Base-by-base conservation (phyloP, 1,284 basidiomycete genomes). In the Termitomyces sp. region DNA sequence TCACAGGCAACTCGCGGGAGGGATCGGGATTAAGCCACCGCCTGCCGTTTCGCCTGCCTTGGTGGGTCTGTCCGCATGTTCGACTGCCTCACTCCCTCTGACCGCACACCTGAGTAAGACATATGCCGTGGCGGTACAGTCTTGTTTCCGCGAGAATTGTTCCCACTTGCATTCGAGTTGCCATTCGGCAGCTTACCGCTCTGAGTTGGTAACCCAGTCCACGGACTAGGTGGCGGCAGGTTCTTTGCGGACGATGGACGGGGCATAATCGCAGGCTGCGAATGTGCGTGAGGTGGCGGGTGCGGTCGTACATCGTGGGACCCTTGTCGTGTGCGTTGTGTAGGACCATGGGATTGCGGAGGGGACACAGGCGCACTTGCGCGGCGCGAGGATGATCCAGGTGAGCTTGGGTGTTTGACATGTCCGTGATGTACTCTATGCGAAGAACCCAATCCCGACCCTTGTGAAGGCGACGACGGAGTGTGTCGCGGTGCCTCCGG, bases 161-260 rank as follows among this genome's bases (percentile, higher is more conserved):
- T 48, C 21, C 46, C 44, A 35, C 30, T 11, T 16, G 19, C 40
- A 16, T 45, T 53, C 33, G 41, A 53, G 42, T 53, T 53, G 35
- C 35, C 52, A 18, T 53, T 61, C 3, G 67, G 65, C 6, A 64
- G 40, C 16, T 49, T 54, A 9, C 68, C 69, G 28, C 31, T 60
- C 46, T 67, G 64, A 16, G 66, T 64, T 10, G 72, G 72, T 21
- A 72, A 56, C 13, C 70, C 68, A 1, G 70, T 70, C 73, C 73
- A 74, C 1, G 72, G 69, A 49, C 61, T 72, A 0, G 66, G 65
- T 1, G 37, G 56, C 9, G 57, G 60, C 24, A 47, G 35, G 9
- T 43, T 50, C 26, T 57, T 56, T 16, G 40, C 33, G 10, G 55
- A 50, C 24, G 53, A n/a, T 14, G 34, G 45, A 16, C 52, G 56